Conservation (phyloP, 2,329 filamentous ascomycete genomes). For the Orbilia oligospora region DNA sequence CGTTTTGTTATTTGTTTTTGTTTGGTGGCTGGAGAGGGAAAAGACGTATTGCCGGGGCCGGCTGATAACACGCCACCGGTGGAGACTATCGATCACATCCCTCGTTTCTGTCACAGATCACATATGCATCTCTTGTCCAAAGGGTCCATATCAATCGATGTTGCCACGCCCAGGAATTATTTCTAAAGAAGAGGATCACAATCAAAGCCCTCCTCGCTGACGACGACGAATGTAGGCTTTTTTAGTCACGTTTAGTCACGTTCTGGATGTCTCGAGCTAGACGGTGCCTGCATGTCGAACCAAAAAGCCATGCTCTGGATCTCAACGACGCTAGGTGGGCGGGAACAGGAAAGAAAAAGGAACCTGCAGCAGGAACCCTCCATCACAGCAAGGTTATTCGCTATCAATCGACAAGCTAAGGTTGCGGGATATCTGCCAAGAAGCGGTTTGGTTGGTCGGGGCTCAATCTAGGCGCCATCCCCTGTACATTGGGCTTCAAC, state of each 20-base stretch:
- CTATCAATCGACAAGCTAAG: constrained; percentile 48
- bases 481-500: constrained; percentile 39
- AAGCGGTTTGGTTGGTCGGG: constrained; percentile 58
- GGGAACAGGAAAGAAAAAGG: constrained; percentile 43
- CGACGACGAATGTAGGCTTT: constrained; percentile 44
- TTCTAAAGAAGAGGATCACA: constrained; percentile 4
- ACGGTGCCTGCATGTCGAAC: constrained; percentile 40
- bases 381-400: constrained; percentile 55
- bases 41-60: constrained; percentile 17
- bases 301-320: constrained; percentile 33
- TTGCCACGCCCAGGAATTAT: neutral
- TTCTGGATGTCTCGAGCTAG: constrained; percentile 47
- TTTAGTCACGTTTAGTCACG: constrained; percentile 45
- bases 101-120: constrained; percentile 10
- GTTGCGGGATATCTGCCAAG: constrained; percentile 58
- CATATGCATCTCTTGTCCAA: neutral
- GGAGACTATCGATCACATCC: constrained; percentile 1
- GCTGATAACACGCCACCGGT: constrained; percentile 47
- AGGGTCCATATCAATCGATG: neutral
- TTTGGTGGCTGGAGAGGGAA: constrained; percentile 41
- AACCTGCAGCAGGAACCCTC: constrained; percentile 48
- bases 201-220: constrained; percentile 49
- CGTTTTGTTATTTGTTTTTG: constrained; percentile 27
- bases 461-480: constrained; percentile 60
- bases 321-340: constrained; percentile 35